phyloP scores from a whole-genome alignment of 2,329 filamentous ascomycete species.

The Aspergillus puulaauensis region DNA sequence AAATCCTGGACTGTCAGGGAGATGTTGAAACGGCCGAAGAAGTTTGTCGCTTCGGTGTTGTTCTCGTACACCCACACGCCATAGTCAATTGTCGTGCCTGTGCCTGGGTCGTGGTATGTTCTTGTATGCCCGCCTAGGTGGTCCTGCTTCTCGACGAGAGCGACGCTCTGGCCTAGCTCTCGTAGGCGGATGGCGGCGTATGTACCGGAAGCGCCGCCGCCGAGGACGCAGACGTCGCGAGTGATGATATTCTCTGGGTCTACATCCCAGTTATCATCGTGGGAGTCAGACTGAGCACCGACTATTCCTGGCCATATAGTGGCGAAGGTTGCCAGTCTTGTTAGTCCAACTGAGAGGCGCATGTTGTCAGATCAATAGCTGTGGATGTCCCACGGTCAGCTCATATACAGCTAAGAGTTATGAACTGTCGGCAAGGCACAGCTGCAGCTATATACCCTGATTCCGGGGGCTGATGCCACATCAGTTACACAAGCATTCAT shows the following conservation, averaged over 20 bases:
- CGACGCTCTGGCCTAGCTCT: conserved; percentile 25
- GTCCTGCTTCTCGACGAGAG: conserved; percentile 26
- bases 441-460: no score
- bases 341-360: no score
- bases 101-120: conserved; percentile 21
- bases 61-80: conserved; percentile 29
- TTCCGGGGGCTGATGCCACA: no score
- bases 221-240: conserved; percentile 31
- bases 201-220: conserved; percentile 29
- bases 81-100: conserved; percentile 23
- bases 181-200: conserved; percentile 30
- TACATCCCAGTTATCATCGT: no score
- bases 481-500: no score
- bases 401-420: no score
- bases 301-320: no score
- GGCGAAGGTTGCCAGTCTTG: no score
- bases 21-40: conserved; percentile 26
- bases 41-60: conserved; percentile 17
- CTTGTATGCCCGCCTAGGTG: conserved; percentile 28
- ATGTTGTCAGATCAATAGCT: no score
- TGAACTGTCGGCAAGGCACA: no score
- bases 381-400: no score
- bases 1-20: not conserved
- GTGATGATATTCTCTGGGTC: conserved; percentile 5
- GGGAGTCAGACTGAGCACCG: no score